Evolutionary conservation across 305 asterid species (phyloP).

Genomic region (Fraxinus nigra): DNA sequence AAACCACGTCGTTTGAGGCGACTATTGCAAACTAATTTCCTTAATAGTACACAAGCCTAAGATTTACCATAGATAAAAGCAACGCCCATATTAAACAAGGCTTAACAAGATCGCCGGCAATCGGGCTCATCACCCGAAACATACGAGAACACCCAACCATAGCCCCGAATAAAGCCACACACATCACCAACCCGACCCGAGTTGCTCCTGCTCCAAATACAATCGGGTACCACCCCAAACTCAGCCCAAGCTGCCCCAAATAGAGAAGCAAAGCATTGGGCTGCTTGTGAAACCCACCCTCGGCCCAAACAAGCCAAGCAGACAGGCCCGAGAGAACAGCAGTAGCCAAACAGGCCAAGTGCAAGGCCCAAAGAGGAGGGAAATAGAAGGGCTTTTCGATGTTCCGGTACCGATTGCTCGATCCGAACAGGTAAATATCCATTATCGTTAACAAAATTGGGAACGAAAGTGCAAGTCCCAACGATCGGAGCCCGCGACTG

Average conservation of each 20-base stretch:
- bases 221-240: slow-evolving; percentile 75
- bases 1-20: neutral
- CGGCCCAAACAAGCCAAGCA: slow-evolving; percentile 96
- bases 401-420: slow-evolving; percentile 44
- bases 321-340: slow-evolving; percentile 68
- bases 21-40: neutral
- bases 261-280: slow-evolving; percentile 59
- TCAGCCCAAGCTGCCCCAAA: slow-evolving; percentile 46
- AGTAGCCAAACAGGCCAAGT: slow-evolving; percentile 46
- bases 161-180: slow-evolving; percentile 57
- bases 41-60: slow-evolving; percentile 57
- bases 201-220: slow-evolving; percentile 65
- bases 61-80: slow-evolving; percentile 50
- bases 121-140: slow-evolving; percentile 60
- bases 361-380: slow-evolving; percentile 91
- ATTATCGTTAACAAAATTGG: slow-evolving; percentile 57
- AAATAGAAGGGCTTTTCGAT: slow-evolving; percentile 62
- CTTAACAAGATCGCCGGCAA: slow-evolving; percentile 76
- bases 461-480: slow-evolving; percentile 56
- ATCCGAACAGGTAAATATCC: slow-evolving; percentile 61
- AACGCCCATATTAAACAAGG: slow-evolving; percentile 70
- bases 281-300: slow-evolving; percentile 76
- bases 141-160: slow-evolving; percentile 48
- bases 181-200: slow-evolving; percentile 57
- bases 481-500: slow-evolving; percentile 65